Evolutionary conservation across 2,329 filamentous ascomycete genomes (phyloP).

Genomic region (Stagonosporopsis tanaceti): DNA sequence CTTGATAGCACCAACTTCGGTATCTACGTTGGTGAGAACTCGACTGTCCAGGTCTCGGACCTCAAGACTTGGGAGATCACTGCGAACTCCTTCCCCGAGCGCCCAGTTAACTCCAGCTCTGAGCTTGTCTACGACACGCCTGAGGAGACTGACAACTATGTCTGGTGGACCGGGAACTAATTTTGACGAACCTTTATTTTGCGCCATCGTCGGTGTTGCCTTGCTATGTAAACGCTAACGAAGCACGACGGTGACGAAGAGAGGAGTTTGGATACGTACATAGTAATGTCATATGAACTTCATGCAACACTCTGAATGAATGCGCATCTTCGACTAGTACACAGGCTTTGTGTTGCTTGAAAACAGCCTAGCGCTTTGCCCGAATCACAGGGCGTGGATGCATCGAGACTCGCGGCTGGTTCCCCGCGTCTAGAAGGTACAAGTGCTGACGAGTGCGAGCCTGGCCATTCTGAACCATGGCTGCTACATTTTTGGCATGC

Average conservation of each 20-base stretch:
- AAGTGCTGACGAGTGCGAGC: no score
- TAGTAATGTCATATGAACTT: background rate
- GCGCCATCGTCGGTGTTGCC: background rate
- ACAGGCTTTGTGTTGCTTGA: no score
- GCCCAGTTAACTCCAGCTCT: slow-evolving; percentile 53
- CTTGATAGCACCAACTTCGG: slow-evolving; percentile 55
- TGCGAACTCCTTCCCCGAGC: slow-evolving; percentile 51
- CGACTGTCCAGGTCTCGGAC: slow-evolving; percentile 46
- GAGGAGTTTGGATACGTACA: background rate
- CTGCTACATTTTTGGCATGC: no score
- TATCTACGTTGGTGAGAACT: slow-evolving; percentile 51
- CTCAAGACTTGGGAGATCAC: slow-evolving; percentile 52
- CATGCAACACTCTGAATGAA: background rate
- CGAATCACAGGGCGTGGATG: no score
- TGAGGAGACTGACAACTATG: slow-evolving; percentile 55
- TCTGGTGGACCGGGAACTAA: slow-evolving; percentile 57
- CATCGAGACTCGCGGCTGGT: no score
- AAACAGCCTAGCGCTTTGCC: no score
- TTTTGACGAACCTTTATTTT: background rate
- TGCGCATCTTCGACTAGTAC: no score
- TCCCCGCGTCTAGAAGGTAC: no score
- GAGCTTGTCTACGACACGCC: slow-evolving; percentile 53
- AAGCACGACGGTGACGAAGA: background rate
- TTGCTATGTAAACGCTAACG: background rate
- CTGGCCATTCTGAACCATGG: no score